Percentiles rank a stretch among this genome's conserved stretches.
phyloP scores from a whole-genome alignment of 1,284 basidiomycete species.

The Fistulina hepatica region DNA sequence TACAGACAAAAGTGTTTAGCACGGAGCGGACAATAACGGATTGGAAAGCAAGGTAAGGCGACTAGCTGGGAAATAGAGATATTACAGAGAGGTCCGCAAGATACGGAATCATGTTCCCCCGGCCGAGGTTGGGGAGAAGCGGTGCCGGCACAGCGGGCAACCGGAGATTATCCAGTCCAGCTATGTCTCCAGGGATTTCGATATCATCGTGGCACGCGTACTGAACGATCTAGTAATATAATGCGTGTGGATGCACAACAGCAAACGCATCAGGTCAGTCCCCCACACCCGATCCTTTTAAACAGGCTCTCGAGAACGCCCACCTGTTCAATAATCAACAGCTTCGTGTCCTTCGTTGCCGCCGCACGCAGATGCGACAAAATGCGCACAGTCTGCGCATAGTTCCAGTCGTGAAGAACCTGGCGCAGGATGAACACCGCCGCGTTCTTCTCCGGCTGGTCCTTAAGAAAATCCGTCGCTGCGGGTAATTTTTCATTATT shows the following conservation, averaged over 20 bases:
- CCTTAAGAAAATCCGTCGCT: conserved; percentile 27
- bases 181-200: too few relatives aligned
- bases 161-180: too few relatives aligned
- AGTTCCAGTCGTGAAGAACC: conserved; percentile 28
- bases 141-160: conserved; percentile 16
- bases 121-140: conserved; percentile 17
- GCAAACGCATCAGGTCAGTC: too few relatives aligned
- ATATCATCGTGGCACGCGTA: too few relatives aligned
- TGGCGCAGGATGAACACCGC: conserved; percentile 24
- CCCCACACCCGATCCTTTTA: too few relatives aligned
- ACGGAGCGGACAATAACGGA: too few relatives aligned
- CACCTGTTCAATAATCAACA: conserved; percentile 26
- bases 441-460: conserved; percentile 23
- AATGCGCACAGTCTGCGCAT: conserved; percentile 17
- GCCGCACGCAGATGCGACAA: conserved; percentile 20
- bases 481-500: background rate
- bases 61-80: too few relatives aligned
- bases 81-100: conserved; percentile 16
- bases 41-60: background rate
- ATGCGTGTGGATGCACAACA: too few relatives aligned
- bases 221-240: too few relatives aligned
- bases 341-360: conserved; percentile 17
- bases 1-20: background rate
- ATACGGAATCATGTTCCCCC: conserved; percentile 15
- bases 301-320: too few relatives aligned